A percentile compares a stretch with the other conserved stretches of the same genome.
These are phyloP conservation scores for Exophiala oligosperma DNA, from an alignment of 2,329 filamentous ascomycete species.

Conservation along the genomic window DNA sequence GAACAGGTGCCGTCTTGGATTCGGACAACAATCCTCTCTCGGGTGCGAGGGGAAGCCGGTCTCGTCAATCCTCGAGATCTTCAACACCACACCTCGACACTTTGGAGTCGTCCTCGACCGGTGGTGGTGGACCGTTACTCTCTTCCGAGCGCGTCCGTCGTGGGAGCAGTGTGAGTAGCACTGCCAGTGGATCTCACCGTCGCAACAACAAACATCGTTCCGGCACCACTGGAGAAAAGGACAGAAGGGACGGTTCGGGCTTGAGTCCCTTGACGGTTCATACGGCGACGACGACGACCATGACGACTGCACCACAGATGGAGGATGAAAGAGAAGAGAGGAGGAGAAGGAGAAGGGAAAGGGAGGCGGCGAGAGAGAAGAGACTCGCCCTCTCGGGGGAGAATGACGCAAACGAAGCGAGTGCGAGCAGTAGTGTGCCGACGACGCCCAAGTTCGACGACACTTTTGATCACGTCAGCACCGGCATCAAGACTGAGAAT, in stretches of 20 bases:
- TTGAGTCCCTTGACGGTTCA: slow-evolving; percentile 16
- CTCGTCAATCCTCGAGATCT: slow-evolving; percentile 26
- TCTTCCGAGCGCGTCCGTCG: slow-evolving; percentile 22
- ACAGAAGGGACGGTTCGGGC: neutral
- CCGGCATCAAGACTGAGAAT: no score
- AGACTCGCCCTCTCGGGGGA: slow-evolving; percentile 1
- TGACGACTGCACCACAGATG: neutral
- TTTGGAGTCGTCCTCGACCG: neutral
- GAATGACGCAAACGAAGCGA: neutral
- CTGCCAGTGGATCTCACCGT: slow-evolving; percentile 15
- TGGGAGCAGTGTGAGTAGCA: slow-evolving; percentile 29
- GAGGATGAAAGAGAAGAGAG: slow-evolving; percentile 19
- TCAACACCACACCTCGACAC: slow-evolving; percentile 26
- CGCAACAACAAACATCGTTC: slow-evolving; percentile 6
- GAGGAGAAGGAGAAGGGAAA: slow-evolving; percentile 11
- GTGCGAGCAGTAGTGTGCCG: slow-evolving; percentile 4
- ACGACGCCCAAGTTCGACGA: slow-evolving; percentile 4
- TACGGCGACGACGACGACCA: neutral
- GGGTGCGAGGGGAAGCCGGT: slow-evolving; percentile 20
- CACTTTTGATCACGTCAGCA: neutral
- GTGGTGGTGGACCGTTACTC: slow-evolving; percentile 9
- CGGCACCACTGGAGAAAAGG: neutral
- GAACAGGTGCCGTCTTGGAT: slow-evolving; percentile 6
- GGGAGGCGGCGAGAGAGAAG: slow-evolving; percentile 16
- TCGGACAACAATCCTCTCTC: slow-evolving; percentile 11